Conservation (phyloP, 2,329 filamentous ascomycete species). For the Cladosporium sp. region DNA sequence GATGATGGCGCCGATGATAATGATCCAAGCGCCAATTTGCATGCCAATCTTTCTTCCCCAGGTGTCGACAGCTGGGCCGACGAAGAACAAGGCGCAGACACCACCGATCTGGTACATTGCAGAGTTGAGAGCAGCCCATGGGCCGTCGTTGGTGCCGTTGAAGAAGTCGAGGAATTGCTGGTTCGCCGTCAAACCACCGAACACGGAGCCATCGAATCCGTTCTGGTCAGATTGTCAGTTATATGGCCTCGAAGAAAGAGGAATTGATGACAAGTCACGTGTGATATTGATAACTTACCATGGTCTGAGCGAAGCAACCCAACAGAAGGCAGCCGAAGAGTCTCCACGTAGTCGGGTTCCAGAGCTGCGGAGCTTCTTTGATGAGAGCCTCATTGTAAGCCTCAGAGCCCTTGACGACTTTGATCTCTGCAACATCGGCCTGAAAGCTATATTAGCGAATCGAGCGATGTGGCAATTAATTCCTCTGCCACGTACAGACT, state of each 20-base stretch:
- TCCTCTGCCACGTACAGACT: slow-evolving; percentile 3
- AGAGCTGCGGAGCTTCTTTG: slow-evolving; percentile 44
- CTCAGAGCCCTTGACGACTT: slow-evolving; percentile 49
- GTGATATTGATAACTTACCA: too few species aligned
- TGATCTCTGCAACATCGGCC: slow-evolving; percentile 32
- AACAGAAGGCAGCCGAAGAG: slow-evolving; percentile 25
- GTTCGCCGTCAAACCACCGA: slow-evolving; percentile 50
- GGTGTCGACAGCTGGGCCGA: slow-evolving; percentile 43
- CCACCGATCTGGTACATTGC: slow-evolving; percentile 48
- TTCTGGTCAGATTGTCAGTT: slow-evolving; percentile 41
- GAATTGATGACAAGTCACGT: too few species aligned
- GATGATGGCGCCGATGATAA: slow-evolving; percentile 52
- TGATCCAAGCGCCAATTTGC: slow-evolving; percentile 59
- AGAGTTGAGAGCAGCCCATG: slow-evolving; percentile 42
- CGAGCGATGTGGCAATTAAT: background rate
- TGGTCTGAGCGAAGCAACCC: slow-evolving; percentile 38
- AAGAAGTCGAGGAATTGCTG: slow-evolving; percentile 41
- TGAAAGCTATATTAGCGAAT: background rate
- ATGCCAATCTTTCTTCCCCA: slow-evolving; percentile 44
- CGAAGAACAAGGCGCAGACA: slow-evolving; percentile 43
- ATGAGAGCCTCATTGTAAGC: slow-evolving; percentile 54
- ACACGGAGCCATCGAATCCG: slow-evolving; percentile 56
- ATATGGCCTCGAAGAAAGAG: too few species aligned
- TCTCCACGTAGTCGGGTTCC: slow-evolving; percentile 17
- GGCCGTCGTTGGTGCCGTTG: slow-evolving; percentile 37